Evolutionary conservation across 2,329 filamentous ascomycete species (phyloP).

Genomic region (Penicillium sp.): DNA sequence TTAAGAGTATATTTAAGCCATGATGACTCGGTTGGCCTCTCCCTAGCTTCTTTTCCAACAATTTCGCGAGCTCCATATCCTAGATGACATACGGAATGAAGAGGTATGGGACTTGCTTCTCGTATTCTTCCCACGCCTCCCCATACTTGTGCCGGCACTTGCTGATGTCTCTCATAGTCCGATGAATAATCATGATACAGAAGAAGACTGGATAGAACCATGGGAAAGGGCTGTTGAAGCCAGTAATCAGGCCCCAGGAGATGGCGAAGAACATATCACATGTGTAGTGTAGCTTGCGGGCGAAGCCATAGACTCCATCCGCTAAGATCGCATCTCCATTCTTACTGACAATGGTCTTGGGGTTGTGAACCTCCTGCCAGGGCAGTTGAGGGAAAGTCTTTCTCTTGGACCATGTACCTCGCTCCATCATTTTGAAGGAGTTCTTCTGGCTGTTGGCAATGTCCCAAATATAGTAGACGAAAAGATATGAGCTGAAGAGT

Average conservation of each 20-base stretch:
- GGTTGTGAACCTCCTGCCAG: slow-evolving; percentile 77
- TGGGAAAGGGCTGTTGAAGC: slow-evolving; percentile 75
- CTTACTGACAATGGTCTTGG: slow-evolving; percentile 69
- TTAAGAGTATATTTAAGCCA: no score
- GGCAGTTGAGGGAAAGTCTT: slow-evolving; percentile 83
- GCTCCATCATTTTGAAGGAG: slow-evolving; percentile 75
- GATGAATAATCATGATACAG: slow-evolving; percentile 72
- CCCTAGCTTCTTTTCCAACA: not conserved
- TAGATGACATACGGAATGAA: slow-evolving; percentile 63
- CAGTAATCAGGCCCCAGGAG: slow-evolving; percentile 74
- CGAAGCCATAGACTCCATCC: slow-evolving; percentile 80
- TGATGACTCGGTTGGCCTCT: no score
- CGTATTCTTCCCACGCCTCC: slow-evolving; percentile 76
- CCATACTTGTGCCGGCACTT: slow-evolving; percentile 75
- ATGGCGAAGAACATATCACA: slow-evolving; percentile 76
- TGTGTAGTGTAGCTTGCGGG: slow-evolving; percentile 76
- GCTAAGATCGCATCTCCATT: slow-evolving; percentile 73
- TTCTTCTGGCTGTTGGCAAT: slow-evolving; percentile 92
- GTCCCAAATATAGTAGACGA: slow-evolving; percentile 89
- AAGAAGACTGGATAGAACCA: slow-evolving; percentile 90
- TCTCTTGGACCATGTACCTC: slow-evolving; percentile 64
- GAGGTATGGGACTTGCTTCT: slow-evolving; percentile 72
- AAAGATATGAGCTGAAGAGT: slow-evolving; percentile 69
- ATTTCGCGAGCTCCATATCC: not conserved
- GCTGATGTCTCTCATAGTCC: slow-evolving; percentile 70